Evolutionary conservation across 2,329 filamentous ascomycete species (phyloP), one percentile per base, ranked within the genome.

Genomic region (Diaporthe amygdali): DNA sequence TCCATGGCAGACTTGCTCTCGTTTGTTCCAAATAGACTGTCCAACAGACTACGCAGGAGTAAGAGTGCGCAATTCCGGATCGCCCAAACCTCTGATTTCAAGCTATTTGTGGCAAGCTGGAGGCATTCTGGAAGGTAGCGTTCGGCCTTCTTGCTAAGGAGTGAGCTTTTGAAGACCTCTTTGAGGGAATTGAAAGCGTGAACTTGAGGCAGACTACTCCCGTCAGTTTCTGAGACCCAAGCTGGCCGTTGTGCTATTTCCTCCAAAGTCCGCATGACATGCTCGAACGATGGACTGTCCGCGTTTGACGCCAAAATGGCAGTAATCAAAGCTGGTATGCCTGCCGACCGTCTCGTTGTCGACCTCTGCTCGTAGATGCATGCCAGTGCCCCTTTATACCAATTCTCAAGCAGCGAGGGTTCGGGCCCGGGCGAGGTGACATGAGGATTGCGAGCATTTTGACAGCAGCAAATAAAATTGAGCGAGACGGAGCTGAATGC

Each of bases 101-200:
- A 86, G 66, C 93, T 94, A 71, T 89, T 88, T 14, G 94, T 93
- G 2, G 95, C 95, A n/a, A 98, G 86, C 72, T 92, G 89, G 5
- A 99, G 85, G 41, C 92, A 92, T 37, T 90, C 85, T 10, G 93
- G 91, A 9, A 98, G 86, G 75, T 95, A 92, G 0, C 85, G 84
- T 76, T 97, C 94, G 0, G 94, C 93, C 67, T 88, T 88, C 69
- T 90, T 90, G 34, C 93, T 87, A 22, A 98, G 86, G 63, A 90
- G 89, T 0, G 94, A 94, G 75, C 92, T 95, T 70, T 94, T 96
- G 81, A 98, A 96, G 2, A 97, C 92, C 74, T 97, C 95, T 78
- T 96, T 96, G 70, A 99, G 84, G 72, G 94, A 97, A 79, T 99
- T 99, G 78, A 97, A 88, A 0, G 96, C 95, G 80, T 99, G 96